Conservation (phyloP, 1,139 yeast genomes). For the Geotrichum citri-aurantii region DNA sequence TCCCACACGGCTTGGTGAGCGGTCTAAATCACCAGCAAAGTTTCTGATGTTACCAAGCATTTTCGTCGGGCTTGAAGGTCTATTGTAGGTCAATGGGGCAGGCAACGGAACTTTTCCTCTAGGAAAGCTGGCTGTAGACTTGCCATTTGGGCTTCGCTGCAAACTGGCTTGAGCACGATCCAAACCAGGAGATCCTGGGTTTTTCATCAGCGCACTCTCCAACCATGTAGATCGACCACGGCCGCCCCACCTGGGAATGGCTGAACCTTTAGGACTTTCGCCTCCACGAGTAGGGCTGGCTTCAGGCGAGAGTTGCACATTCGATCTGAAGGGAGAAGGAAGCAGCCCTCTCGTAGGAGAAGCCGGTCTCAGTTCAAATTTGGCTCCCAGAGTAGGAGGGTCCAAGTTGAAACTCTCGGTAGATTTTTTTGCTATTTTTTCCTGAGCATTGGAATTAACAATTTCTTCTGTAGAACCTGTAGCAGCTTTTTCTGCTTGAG, state of each 20-base stretch:
- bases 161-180: background rate
- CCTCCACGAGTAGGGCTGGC: constrained; percentile 3
- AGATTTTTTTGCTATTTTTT: background rate
- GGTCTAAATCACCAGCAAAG: constrained; percentile 7
- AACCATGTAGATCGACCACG: constrained; percentile 31
- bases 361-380: background rate
- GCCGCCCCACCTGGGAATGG: constrained; percentile 22
- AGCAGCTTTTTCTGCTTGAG: background rate
- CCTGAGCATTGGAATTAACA: background rate
- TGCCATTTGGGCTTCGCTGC: constrained; percentile 2
- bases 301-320: background rate
- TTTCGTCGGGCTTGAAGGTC: constrained; percentile 3
- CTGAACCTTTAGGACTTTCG: background rate
- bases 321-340: background rate
- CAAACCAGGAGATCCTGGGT: constrained; percentile 17
- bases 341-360: constrained; percentile 1
- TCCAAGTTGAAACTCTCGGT: background rate
- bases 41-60: constrained; percentile 10
- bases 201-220: constrained; percentile 30
- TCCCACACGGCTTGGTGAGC: background rate
- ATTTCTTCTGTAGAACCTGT: background rate
- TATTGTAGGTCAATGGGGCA: constrained; percentile 9
- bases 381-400: background rate
- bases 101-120: constrained; percentile 15
- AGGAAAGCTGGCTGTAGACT: constrained; percentile 5